Conservation (phyloP, 345 rosid species). For the Kernera saxatilis region DNA sequence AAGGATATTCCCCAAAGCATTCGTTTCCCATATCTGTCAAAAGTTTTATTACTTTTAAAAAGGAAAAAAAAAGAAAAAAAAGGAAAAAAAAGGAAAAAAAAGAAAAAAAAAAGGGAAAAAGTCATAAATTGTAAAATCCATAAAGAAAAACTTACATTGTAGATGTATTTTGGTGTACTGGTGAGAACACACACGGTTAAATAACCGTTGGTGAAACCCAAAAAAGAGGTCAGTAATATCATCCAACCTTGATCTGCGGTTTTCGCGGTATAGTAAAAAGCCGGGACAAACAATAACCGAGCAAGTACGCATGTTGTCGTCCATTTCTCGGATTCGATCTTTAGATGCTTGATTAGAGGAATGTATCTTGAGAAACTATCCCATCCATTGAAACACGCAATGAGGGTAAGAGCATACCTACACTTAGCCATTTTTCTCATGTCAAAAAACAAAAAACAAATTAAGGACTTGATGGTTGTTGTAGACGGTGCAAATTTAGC, state of each 20-base stretch:
- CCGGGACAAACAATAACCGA: conserved; percentile 56
- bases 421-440: too few relatives aligned
- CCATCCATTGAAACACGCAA: conserved; percentile 49
- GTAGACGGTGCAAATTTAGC: too few relatives aligned
- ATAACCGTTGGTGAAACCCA: conserved; percentile 62
- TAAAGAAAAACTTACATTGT: not conserved
- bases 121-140: not conserved
- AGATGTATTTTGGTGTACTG: not conserved
- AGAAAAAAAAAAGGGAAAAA: too few relatives aligned
- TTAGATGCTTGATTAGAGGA: conserved; percentile 41
- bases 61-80: too few relatives aligned
- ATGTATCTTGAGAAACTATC: conserved; percentile 57
- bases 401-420: conserved; percentile 56
- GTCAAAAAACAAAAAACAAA: too few relatives aligned
- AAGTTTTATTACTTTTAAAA: too few relatives aligned
- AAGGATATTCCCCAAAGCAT: conserved; percentile 68
- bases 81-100: too few relatives aligned
- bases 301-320: conserved; percentile 42
- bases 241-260: conserved; percentile 75
- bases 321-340: conserved; percentile 52
- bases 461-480: too few relatives aligned
- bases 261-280: conserved; percentile 71
- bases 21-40: conserved; percentile 73
- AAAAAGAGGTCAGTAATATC: conserved; percentile 51
- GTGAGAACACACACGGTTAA: conserved; percentile 68